A percentile compares a stretch with the other conserved stretches of the same genome.
These are phyloP conservation scores for Talaromyces sp. DNA, from an alignment of 2,329 filamentous ascomycete genomes.

Conservation along the genomic window DNA sequence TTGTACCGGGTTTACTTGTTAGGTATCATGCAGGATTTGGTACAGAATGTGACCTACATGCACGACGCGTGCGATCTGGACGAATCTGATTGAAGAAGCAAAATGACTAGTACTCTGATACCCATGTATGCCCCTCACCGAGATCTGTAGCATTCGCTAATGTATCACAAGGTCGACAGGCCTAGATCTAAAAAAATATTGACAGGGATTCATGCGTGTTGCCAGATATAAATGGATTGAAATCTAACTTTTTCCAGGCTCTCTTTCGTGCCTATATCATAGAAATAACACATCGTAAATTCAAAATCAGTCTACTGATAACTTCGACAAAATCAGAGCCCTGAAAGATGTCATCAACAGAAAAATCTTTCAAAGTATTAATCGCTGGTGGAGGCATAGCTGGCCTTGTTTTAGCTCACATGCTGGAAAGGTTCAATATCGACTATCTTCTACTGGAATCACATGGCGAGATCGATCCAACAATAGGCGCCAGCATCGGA, in stretches of 20 bases:
- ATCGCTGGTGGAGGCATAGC: slow-evolving; percentile 51
- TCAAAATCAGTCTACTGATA: neutral
- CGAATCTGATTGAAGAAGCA: neutral
- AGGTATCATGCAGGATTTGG: neutral
- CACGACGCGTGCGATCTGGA: neutral
- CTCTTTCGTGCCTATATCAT: neutral
- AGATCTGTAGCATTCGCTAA: neutral
- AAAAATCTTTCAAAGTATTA: slow-evolving; percentile 33
- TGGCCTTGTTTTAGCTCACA: slow-evolving; percentile 48
- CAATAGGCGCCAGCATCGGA: slow-evolving; percentile 50
- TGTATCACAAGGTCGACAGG: neutral
- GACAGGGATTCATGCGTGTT: neutral
- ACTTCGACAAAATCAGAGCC: neutral
- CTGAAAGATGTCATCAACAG: neutral
- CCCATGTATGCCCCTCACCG: neutral
- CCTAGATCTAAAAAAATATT: neutral
- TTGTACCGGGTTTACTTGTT: neutral
- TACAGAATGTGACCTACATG: neutral
- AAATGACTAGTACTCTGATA: neutral
- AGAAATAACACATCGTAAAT: neutral
- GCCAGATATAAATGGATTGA: no score
- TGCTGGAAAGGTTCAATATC: slow-evolving; percentile 46
- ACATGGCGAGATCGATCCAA: slow-evolving; percentile 32
- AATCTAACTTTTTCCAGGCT: neutral
- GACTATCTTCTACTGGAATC: slow-evolving; percentile 52